A percentile compares a stretch with the other conserved stretches of the same genome.
Evolutionary conservation across 768 basidiomycete genomes (phyloP).

Genomic region (Lepiota venenata): DNA sequence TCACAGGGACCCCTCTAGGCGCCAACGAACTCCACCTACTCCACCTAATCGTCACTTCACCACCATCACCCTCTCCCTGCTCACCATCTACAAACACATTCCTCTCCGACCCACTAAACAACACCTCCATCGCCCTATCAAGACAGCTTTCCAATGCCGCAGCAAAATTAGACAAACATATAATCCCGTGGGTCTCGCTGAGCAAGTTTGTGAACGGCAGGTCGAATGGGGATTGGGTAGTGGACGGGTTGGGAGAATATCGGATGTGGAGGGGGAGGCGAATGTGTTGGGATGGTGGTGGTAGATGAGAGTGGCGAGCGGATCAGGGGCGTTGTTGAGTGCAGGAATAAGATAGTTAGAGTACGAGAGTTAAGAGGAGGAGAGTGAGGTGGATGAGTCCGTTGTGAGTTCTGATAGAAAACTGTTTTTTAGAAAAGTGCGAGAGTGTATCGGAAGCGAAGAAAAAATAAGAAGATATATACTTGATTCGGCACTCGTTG

Average conservation of each 20-base stretch:
- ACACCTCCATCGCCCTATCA: slow-evolving; percentile 60
- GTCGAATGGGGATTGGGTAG: slow-evolving; percentile 25
- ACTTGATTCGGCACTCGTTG: slow-evolving; percentile 55
- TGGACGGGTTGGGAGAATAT: slow-evolving; percentile 13
- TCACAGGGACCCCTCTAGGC: slow-evolving; percentile 66
- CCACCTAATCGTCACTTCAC: slow-evolving; percentile 58
- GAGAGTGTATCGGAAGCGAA: slow-evolving; percentile 1
- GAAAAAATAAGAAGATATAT: slow-evolving; percentile 18
- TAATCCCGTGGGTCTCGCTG: slow-evolving; percentile 58
- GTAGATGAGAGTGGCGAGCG: too few species aligned
- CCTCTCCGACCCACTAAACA: slow-evolving; percentile 61
- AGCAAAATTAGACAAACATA: slow-evolving; percentile 68
- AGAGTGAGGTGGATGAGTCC: slow-evolving; percentile 21
- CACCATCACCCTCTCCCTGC: slow-evolving; percentile 26
- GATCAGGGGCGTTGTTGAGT: slow-evolving; percentile 8
- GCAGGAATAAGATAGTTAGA: slow-evolving; percentile 26
- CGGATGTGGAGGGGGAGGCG: not conserved
- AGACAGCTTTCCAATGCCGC: slow-evolving; percentile 70
- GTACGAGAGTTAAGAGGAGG: slow-evolving; percentile 27
- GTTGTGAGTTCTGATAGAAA: slow-evolving; percentile 47
- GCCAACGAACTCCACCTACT: slow-evolving; percentile 74
- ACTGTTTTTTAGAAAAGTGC: slow-evolving; percentile 30
- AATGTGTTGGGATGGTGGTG: not conserved
- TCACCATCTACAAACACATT: slow-evolving; percentile 49
- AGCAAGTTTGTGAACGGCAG: slow-evolving; percentile 62